phyloP scores from a whole-genome alignment of 2,329 filamentous ascomycete genomes.

The Penicillium sp. region DNA sequence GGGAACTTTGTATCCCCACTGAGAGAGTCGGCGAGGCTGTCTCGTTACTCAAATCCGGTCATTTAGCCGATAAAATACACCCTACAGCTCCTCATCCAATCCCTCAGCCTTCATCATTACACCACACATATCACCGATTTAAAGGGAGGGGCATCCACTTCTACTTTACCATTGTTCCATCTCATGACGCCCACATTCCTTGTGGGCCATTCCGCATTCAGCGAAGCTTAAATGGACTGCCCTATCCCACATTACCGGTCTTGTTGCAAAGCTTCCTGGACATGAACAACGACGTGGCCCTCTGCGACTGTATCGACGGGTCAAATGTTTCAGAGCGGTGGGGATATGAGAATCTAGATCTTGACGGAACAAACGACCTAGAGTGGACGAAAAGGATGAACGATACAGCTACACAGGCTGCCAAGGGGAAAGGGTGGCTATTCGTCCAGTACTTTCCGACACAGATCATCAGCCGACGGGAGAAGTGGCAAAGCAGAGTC shows the following conservation, averaged over 20 bases:
- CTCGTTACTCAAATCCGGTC: slow-evolving; percentile 21
- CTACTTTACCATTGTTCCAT: slow-evolving; percentile 26
- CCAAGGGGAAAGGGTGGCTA: slow-evolving; percentile 22
- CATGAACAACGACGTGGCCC: slow-evolving; percentile 23
- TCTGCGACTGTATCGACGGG: slow-evolving; percentile 29
- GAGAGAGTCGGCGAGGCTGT: slow-evolving; percentile 21
- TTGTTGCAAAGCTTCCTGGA: slow-evolving; percentile 28
- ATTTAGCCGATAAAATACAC: slow-evolving; percentile 16
- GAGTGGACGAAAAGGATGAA: slow-evolving; percentile 27
- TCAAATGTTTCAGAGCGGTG: slow-evolving; percentile 29
- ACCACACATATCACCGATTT: slow-evolving; percentile 27
- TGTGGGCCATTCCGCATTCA: slow-evolving; percentile 23
- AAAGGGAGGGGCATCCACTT: slow-evolving; percentile 26
- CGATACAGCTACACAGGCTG: slow-evolving; percentile 17
- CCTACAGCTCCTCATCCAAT: slow-evolving; percentile 20
- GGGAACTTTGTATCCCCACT: slow-evolving; percentile 27
- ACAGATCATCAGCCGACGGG: slow-evolving; percentile 21
- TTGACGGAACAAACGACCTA: slow-evolving; percentile 25
- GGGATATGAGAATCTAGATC: slow-evolving; percentile 23
- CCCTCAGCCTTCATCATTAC: slow-evolving; percentile 23
- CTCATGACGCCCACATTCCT: slow-evolving; percentile 24
- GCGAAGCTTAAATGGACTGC: slow-evolving; percentile 27
- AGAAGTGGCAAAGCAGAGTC: slow-evolving; percentile 25
- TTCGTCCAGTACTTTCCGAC: slow-evolving; percentile 24
- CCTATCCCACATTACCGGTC: slow-evolving; percentile 26